Conservation (phyloP, 148 eudicot genomes). For the Diospyros lotus region DNA sequence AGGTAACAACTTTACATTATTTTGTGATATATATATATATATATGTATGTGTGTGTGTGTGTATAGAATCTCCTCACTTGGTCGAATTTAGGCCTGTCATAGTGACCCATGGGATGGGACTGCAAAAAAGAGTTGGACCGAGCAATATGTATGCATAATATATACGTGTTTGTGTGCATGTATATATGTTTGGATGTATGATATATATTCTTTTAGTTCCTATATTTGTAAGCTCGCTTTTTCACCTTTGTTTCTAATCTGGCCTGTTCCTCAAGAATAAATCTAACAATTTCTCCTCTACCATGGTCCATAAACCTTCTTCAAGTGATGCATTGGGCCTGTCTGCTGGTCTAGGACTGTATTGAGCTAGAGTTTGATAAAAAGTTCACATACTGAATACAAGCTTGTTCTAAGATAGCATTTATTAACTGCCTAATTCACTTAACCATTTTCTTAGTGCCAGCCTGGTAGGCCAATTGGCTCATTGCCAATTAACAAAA, state of each 20-base stretch:
- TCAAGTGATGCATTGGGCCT: neutral
- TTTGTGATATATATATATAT: neutral
- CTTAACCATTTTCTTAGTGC: neutral
- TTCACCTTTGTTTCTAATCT: neutral
- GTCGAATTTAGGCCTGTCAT: too few species aligned
- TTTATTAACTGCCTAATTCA: neutral
- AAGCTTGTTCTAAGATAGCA: conserved; percentile 5
- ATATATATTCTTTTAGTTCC: neutral
- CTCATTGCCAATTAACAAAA: neutral
- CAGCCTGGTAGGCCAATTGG: neutral
- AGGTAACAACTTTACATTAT: conserved; percentile 49
- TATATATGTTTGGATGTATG: neutral
- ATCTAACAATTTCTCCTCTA: neutral
- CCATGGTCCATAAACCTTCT: neutral
- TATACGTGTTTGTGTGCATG: neutral
- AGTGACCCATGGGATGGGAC: neutral
- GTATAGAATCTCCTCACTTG: neutral
- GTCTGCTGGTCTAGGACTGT: neutral
- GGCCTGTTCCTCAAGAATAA: neutral
- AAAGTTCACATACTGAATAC: neutral
- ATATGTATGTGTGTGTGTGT: too few species aligned
- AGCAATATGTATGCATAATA: neutral
- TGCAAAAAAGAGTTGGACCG: neutral
- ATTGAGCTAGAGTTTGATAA: neutral
- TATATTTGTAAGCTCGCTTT: conserved; percentile 2